Percentiles rank a stretch among this genome's conserved stretches.
phyloP scores from a whole-genome alignment of 2,329 filamentous ascomycete species.

The Talaromyces rugulosus region DNA sequence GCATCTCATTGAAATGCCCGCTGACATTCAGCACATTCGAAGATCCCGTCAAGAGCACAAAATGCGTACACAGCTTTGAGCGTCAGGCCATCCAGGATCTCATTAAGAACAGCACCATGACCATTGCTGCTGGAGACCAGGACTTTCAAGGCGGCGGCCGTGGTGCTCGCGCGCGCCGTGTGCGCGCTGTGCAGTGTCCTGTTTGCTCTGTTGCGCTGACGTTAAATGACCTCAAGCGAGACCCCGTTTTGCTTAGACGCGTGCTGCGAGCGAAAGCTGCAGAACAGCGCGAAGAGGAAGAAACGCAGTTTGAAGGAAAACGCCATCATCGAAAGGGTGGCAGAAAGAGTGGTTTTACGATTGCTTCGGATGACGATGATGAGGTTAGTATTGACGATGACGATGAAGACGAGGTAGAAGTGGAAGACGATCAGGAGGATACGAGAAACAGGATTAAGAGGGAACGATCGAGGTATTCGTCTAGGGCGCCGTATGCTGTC shows the following conservation, averaged over 20 bases:
- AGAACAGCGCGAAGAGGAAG: slow-evolving; percentile 22
- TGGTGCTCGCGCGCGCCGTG: slow-evolving; percentile 17
- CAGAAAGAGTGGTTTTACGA: not conserved
- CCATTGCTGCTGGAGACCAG: slow-evolving; percentile 16
- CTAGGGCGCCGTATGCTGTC: not conserved
- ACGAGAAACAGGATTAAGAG: slow-evolving; percentile 7
- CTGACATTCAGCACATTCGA: slow-evolving; percentile 43
- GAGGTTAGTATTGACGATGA: slow-evolving; percentile 1
- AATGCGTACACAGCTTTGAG: slow-evolving; percentile 50
- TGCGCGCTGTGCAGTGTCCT: slow-evolving; percentile 35
- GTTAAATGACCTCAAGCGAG: slow-evolving; percentile 33
- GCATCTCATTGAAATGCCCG: slow-evolving; percentile 44
- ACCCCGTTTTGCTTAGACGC: slow-evolving; percentile 36
- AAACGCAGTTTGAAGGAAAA: slow-evolving; percentile 9
- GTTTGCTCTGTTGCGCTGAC: slow-evolving; percentile 38
- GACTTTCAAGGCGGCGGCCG: slow-evolving; percentile 16
- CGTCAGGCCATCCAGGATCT: slow-evolving; percentile 42
- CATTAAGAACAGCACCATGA: slow-evolving; percentile 33
- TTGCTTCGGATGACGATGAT: slow-evolving; percentile 10
- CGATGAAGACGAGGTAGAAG: not conserved
- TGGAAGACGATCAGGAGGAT: not conserved
- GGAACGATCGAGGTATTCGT: slow-evolving; percentile 3
- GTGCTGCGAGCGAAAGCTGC: slow-evolving; percentile 31
- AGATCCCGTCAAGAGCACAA: slow-evolving; percentile 45
- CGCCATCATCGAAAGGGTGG: not conserved